Conservation (phyloP, 148 eudicot species). For the Selenicereus undatus region DNA sequence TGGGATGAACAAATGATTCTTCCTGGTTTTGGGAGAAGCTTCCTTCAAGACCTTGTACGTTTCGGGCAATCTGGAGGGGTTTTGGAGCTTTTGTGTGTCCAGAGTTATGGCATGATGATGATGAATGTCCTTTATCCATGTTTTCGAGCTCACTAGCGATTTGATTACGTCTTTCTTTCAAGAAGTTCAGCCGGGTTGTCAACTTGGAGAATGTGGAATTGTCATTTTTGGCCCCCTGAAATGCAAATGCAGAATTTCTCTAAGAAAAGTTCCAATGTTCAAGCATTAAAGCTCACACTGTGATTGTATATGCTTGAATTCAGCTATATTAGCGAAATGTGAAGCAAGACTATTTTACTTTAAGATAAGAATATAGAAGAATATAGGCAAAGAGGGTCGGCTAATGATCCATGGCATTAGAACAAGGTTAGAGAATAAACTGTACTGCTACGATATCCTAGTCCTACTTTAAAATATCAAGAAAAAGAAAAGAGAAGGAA, state of each 20-base stretch:
- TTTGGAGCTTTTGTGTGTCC: conserved; percentile 27
- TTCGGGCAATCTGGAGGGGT: conserved; percentile 11
- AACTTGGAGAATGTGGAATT: conserved; percentile 71
- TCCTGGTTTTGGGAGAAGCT: conserved; percentile 19
- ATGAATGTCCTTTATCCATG: no score
- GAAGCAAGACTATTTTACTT: not conserved
- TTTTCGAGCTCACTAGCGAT: conserved; percentile 67
- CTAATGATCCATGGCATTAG: no score
- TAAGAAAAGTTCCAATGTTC: not conserved
- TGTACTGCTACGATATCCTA: no score
- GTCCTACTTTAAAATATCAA: no score
- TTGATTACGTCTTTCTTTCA: conserved; percentile 74
- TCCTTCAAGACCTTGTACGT: conserved; percentile 24
- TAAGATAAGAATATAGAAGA: no score
- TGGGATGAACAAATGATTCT: no score
- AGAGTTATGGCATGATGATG: no score
- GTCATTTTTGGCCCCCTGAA: no score
- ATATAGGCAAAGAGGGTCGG: no score
- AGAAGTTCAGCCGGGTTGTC: conserved; percentile 77
- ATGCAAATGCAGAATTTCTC: no score
- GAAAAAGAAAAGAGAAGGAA: not conserved
- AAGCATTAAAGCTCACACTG: not conserved
- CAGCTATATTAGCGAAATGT: no score
- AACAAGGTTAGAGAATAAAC: no score
- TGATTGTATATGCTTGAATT: not conserved